Evolutionary conservation across 1,139 yeast species (phyloP).

Genomic region (Taphrina sp.): DNA sequence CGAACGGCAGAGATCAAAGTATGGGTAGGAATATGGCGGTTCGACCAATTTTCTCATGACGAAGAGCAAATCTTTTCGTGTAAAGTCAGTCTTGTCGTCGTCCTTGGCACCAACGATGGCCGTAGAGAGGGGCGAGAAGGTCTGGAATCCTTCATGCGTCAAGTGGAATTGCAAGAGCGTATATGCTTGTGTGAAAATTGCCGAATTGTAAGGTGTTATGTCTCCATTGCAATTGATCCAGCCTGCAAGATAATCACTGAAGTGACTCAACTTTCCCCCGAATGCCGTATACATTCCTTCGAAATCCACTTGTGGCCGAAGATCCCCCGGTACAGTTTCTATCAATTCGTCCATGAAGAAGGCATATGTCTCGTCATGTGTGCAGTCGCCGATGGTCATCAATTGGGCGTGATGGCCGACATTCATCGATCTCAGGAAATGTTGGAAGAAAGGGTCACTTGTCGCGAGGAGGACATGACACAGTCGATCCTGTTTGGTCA

Average conservation of each 20-base stretch:
- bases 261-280: conserved; percentile 26
- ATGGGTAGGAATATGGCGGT: conserved; percentile 26
- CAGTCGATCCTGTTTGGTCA: conserved; percentile 28
- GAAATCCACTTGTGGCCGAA: conserved; percentile 19
- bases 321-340: conserved; percentile 14
- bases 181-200: conserved; percentile 28
- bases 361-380: conserved; percentile 16
- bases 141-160: conserved; percentile 21
- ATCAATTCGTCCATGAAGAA: conserved; percentile 25
- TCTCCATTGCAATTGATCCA: conserved; percentile 17
- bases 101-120: conserved; percentile 4
- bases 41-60: conserved; percentile 25
- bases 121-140: conserved; percentile 23
- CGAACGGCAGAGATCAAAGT: conserved; percentile 20
- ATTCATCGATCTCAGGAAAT: conserved; percentile 19
- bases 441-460: conserved; percentile 29
- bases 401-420: conserved; percentile 27
- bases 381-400: conserved; percentile 23
- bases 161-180: conserved; percentile 24
- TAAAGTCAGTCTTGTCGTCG: conserved; percentile 6
- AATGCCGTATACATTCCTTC: conserved; percentile 18
- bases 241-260: conserved; percentile 16
- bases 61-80: conserved; percentile 7
- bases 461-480: conserved; percentile 23
- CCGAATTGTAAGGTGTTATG: conserved; percentile 18